phyloP scores from a whole-genome alignment of 768 basidiomycete species.

The Trametes sanguinea region DNA sequence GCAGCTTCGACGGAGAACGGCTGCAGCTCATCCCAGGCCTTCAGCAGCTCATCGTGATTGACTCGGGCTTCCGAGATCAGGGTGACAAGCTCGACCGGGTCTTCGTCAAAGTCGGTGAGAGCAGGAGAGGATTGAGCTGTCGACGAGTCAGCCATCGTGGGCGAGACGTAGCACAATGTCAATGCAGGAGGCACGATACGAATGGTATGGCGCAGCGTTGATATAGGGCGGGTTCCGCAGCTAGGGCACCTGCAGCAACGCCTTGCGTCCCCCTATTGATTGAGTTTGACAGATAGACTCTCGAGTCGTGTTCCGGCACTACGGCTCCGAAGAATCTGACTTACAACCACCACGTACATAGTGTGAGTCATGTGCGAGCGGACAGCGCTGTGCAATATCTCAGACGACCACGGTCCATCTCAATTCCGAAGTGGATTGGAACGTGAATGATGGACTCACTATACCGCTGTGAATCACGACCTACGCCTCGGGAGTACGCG shows the following conservation, averaged over 20 bases:
- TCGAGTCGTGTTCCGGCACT: background rate
- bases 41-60: background rate
- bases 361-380: background rate
- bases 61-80: background rate
- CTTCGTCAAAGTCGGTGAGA: background rate
- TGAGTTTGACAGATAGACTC: constrained; percentile 4
- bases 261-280: background rate
- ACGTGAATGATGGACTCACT: background rate
- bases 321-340: background rate
- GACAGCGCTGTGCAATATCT: too few relatives aligned
- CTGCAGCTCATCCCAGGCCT: constrained; percentile 10
- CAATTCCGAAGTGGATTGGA: background rate
- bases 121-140: background rate
- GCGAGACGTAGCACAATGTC: background rate
- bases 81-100: constrained; percentile 10
- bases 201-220: background rate
- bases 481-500: too few relatives aligned
- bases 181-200: background rate
- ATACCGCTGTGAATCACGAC: background rate
- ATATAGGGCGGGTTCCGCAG: background rate
- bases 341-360: background rate
- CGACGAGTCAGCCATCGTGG: background rate
- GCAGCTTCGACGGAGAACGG: constrained; percentile 15
- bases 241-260: background rate
- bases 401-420: too few relatives aligned